Percentiles rank a stretch among this genome's conserved stretches.
Conservation (phyloP, 306 rosid genomes). For the Cajanus cajan region DNA sequence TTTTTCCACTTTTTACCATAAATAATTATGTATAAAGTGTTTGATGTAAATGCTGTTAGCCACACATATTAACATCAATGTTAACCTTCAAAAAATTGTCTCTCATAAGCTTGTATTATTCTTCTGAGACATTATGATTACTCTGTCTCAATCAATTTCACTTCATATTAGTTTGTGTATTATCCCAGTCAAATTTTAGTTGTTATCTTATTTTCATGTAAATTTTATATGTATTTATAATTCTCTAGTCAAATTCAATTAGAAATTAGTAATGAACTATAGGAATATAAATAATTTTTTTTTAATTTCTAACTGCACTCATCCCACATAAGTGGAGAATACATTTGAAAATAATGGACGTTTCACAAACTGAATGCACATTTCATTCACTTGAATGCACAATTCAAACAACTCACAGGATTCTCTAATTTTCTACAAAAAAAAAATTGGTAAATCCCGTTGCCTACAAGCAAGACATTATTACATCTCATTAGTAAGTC, state of each 20-base stretch:
- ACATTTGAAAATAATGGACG: neutral
- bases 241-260: conserved; percentile 3
- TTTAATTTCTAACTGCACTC: neutral
- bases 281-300: neutral
- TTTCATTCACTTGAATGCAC: conserved; percentile 26
- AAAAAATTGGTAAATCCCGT: neutral
- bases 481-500: conserved; percentile 22
- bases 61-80: neutral
- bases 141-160: neutral
- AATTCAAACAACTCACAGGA: conserved; percentile 12
- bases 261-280: neutral
- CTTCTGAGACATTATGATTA: neutral
- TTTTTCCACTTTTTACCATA: too few relatives aligned
- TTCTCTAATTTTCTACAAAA: conserved; percentile 38
- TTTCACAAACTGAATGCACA: neutral
- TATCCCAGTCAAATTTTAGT: too few relatives aligned
- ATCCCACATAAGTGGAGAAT: neutral
- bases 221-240: neutral
- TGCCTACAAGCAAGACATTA: conserved; percentile 18
- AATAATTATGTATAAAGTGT: too few relatives aligned
- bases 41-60: neutral
- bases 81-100: neutral
- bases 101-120: neutral
- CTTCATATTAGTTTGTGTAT: neutral
- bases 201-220: neutral